phyloP scores from a whole-genome alignment of 1,139 yeast species.

The Yamadazyma aaseri region DNA sequence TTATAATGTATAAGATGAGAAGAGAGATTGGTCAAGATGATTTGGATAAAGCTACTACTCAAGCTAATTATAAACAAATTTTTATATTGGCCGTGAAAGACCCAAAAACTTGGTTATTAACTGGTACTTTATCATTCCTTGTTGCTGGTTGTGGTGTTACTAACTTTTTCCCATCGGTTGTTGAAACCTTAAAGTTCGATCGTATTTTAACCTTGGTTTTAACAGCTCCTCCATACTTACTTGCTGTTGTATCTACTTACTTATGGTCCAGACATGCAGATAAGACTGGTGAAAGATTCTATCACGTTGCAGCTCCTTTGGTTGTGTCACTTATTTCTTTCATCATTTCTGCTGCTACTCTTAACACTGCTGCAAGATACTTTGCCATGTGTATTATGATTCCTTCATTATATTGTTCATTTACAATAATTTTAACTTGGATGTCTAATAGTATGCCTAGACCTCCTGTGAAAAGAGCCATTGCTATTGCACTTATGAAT shows the following conservation, averaged over 20 bases:
- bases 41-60: constrained; percentile 34
- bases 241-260: constrained; percentile 54
- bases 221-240: constrained; percentile 60
- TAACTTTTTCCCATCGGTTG: constrained; percentile 62
- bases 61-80: constrained; percentile 35
- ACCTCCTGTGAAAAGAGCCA: constrained; percentile 55
- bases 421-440: constrained; percentile 56
- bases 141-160: constrained; percentile 62
- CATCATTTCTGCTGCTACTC: constrained; percentile 53
- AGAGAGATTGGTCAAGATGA: constrained; percentile 42
- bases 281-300: constrained; percentile 54
- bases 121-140: constrained; percentile 46
- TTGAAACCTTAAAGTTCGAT: constrained; percentile 50
- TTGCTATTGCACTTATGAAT: constrained; percentile 51
- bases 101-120: constrained; percentile 45
- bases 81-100: constrained; percentile 42
- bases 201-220: constrained; percentile 51
- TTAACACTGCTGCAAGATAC: constrained; percentile 58
- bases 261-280: constrained; percentile 60
- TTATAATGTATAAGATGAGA: constrained; percentile 45
- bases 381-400: constrained; percentile 64
- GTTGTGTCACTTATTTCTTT: constrained; percentile 46
- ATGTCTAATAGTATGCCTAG: constrained; percentile 52
- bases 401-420: constrained; percentile 56
- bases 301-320: constrained; percentile 50